Evolutionary conservation across 2,329 filamentous ascomycete genomes (phyloP).

Genomic region (Monosporascus sp.): DNA sequence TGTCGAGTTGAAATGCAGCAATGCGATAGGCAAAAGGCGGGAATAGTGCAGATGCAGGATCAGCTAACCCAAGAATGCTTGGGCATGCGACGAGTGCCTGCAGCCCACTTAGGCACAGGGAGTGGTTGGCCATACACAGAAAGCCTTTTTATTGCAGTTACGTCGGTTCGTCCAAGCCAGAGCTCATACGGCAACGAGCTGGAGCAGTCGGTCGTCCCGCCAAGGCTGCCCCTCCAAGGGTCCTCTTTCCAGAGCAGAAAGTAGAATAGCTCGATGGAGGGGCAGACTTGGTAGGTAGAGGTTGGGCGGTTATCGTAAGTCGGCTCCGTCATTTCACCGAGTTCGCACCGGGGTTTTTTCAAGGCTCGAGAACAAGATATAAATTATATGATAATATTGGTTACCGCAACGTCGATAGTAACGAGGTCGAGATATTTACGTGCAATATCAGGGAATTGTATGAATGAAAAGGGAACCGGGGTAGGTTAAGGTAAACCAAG

Average conservation of each 20-base stretch:
- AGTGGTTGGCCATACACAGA: constrained; percentile 7
- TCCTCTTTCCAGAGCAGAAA: not conserved
- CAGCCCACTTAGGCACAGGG: constrained; percentile 8
- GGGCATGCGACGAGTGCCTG: constrained; percentile 15
- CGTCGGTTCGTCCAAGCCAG: not conserved
- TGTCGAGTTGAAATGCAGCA: constrained; percentile 19
- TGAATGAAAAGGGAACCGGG: not conserved
- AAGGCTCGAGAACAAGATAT: not conserved
- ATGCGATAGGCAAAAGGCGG: constrained; percentile 14
- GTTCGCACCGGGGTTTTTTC: constrained; percentile 10
- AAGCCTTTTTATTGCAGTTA: constrained; percentile 4
- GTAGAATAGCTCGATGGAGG: constrained; percentile 9
- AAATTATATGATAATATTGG: constrained; percentile 4
- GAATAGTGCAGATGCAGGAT: constrained; percentile 17
- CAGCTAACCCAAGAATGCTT: constrained; percentile 10
- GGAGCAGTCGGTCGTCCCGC: not conserved
- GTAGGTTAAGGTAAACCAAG: not conserved
- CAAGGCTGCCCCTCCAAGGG: constrained; percentile 14
- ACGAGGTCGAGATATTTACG: too few relatives aligned
- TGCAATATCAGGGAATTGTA: too few relatives aligned
- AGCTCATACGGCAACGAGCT: not conserved
- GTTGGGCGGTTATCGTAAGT: constrained; percentile 8
- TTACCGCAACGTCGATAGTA: constrained; percentile 1
- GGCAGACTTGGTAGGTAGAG: constrained; percentile 3
- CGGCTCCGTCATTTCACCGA: constrained; percentile 18